Base-by-base conservation (phyloP, 495 filamentous ascomycete genomes). In the Rusavskia elegans region DNA sequence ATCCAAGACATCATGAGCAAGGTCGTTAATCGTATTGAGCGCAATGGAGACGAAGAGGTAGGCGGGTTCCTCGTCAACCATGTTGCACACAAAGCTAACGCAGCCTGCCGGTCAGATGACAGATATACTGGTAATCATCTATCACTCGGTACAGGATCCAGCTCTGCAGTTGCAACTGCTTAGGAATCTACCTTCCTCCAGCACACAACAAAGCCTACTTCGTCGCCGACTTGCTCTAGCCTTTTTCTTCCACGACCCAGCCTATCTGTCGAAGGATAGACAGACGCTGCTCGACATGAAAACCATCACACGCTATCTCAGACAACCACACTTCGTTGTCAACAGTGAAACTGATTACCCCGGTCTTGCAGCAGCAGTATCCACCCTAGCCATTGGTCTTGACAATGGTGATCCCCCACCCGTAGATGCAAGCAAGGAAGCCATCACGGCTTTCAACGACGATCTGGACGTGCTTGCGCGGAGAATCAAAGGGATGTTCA, bases 171-270 rank as follows among this genome's bases (percentile, higher is more conserved):
- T 77, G 45, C 72, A 75, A 29, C 65, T 85, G 3, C 69, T 89
- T 23, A 71, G 72, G 17, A 67, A 75, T 50, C 72, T 87, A 29
- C 68, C 82, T 5, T 71, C 73, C 16, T 70, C 66, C 8, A 71
- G 70, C 8, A 61, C 72, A 2, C 69, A 76, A 52, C 68, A 80
- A 20, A 72, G 81, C 45, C 68, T 80, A 29, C 67, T 94, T 40
- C 75, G 83, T 38, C 76, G 80, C 32, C 75, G 83, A n/a, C 75
- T 96, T 11, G 85, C 87, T 1, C 67, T 86, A 36, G 71, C 79
- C 19, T 89, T 82, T 59, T 67, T 87, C 54, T 80, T 85, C 55
- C 60, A 69, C 23, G 73, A 80, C 53, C 56, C 65, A 3, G 52
- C 62, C 1, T 68, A 75, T 14, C 66, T 79, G 14, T 64, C 64